Evolutionary conservation across 208 protist genomes (phyloP).

Genomic region (Wallacemonas rigidus): DNA sequence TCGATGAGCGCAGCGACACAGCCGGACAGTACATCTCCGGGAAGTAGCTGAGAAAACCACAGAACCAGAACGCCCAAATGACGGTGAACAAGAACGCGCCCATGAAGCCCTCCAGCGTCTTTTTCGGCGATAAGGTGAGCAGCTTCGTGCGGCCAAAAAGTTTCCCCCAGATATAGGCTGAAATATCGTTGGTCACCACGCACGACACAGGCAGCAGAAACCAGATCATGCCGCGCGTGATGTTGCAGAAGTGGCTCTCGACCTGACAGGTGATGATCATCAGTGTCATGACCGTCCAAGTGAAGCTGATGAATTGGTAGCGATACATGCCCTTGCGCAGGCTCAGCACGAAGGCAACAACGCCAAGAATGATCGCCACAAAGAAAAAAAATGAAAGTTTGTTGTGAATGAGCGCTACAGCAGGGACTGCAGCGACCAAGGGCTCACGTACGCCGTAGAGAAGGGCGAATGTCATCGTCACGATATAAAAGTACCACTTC

Average conservation of each 20-base stretch:
- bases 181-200: slow-evolving; percentile 92
- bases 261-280: slow-evolving; percentile 72
- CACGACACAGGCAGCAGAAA: slow-evolving; percentile 90
- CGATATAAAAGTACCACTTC: slow-evolving; percentile 81
- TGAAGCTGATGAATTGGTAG: slow-evolving; percentile 92
- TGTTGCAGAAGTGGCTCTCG: slow-evolving; percentile 69
- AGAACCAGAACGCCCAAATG: slow-evolving; percentile 91
- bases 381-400: slow-evolving; percentile 72
- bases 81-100: slow-evolving; percentile 91
- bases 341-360: slow-evolving; percentile 89
- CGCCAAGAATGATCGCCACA: slow-evolving; percentile 60
- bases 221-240: slow-evolving; percentile 93
- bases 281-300: slow-evolving; percentile 88
- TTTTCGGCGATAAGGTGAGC: slow-evolving; percentile 90
- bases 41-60: slow-evolving; percentile 86
- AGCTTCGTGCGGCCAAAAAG: slow-evolving; percentile 87
- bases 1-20: slow-evolving; percentile 60
- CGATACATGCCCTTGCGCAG: slow-evolving; percentile 88
- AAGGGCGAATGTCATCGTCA: slow-evolving; percentile 44
- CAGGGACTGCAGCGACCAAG: slow-evolving; percentile 62
- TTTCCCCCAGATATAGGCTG: slow-evolving; percentile 91
- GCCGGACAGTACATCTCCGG: slow-evolving; percentile 89
- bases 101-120: slow-evolving; percentile 92
- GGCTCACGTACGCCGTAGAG: slow-evolving; percentile 56
- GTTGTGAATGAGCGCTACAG: slow-evolving; percentile 44